Base-by-base conservation (phyloP, 73 alveolate species). In the Blepharisma japonicum region DNA sequence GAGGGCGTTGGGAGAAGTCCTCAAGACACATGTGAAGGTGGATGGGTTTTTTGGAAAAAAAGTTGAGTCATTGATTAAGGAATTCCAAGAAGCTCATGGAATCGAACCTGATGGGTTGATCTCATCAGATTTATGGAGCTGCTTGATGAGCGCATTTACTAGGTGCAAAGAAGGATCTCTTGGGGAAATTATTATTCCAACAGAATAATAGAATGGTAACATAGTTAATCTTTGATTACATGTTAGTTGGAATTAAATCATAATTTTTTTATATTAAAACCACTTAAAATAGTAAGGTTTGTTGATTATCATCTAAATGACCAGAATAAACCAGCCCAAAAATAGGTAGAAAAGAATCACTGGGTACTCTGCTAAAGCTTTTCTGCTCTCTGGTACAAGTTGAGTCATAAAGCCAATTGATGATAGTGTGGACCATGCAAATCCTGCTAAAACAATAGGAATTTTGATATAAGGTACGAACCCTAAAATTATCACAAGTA, bases 351-450 rank as follows among this genome's bases (percentile, higher is more conserved):
- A 95, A 67, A 95, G 83, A 81, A 85, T 86, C 25, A 95, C 96
- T 39, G 99, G 99, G 88, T 94, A 95, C 83, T 88, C 94, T 0
- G 97, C 96, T 23, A 95, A 82, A 25, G 87, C 94, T 71, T 90
- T 95, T 83, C 92, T 95, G 79, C 90, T 94, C 45, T 87, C 83
- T 14, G 86, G 88, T 55, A 90, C 96, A 91, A 94, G 90, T 74
- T 86, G 91, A 4, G 94, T 89, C 85, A 96, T 95, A 80, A 96
- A 96, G 49, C 91, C 94, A 18, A 86, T 86, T 18, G 98, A 90
- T 23, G 98, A 81, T 53, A 83, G 83, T 23, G 96, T 78, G 1
- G 94, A 70, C 97, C 97, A 91, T 6, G 78, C 68, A 72, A 91
- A 86, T 4, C 92, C 97, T 8, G 81, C 78, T 6, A 89, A 90